Percentiles rank a stretch among this genome's conserved stretches.
Conservation (phyloP, 2,329 filamentous ascomycete genomes). For the Byssochlamys sp. region DNA sequence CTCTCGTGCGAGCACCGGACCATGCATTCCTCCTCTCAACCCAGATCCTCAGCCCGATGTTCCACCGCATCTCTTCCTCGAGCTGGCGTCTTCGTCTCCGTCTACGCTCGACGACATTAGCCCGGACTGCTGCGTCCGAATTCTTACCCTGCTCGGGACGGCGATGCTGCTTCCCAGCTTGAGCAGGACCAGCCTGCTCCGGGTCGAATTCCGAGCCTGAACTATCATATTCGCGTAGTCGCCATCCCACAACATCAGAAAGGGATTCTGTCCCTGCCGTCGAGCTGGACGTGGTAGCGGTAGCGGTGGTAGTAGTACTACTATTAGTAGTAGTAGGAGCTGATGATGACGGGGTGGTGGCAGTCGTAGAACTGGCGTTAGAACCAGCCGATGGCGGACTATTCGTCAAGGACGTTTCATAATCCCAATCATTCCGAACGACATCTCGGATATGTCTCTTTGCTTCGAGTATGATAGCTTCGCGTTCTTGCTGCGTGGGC, state of each 20-base stretch:
- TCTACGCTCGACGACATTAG: slow-evolving; percentile 40
- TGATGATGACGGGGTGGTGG: slow-evolving; percentile 5
- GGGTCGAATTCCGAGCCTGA: slow-evolving; percentile 29
- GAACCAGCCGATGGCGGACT: slow-evolving; percentile 11
- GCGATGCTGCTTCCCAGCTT: slow-evolving; percentile 5
- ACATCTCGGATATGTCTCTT: slow-evolving; percentile 32
- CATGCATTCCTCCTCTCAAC: slow-evolving; percentile 68
- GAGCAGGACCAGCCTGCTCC: slow-evolving; percentile 11
- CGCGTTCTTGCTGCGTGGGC: slow-evolving; percentile 16
- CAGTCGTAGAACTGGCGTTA: slow-evolving; percentile 11
- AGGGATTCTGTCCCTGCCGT: not conserved
- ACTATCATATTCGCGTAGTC: slow-evolving; percentile 27
- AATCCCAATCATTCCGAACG: slow-evolving; percentile 36
- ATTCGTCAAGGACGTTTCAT: slow-evolving; percentile 12
- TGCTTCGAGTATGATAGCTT: slow-evolving; percentile 31
- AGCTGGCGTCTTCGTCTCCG: slow-evolving; percentile 49
- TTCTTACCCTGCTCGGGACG: slow-evolving; percentile 31
- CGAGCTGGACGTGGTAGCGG: not conserved
- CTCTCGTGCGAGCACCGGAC: slow-evolving; percentile 56
- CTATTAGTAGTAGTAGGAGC: not conserved
- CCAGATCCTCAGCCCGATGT: slow-evolving; percentile 72
- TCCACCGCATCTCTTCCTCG: slow-evolving; percentile 63
- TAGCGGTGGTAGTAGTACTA: not conserved
- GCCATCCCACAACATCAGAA: slow-evolving; percentile 25
- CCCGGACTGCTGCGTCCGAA: slow-evolving; percentile 30